Evolutionary conservation across 169 alveolate species (phyloP).

Genomic region (Plasmodium malariae): DNA sequence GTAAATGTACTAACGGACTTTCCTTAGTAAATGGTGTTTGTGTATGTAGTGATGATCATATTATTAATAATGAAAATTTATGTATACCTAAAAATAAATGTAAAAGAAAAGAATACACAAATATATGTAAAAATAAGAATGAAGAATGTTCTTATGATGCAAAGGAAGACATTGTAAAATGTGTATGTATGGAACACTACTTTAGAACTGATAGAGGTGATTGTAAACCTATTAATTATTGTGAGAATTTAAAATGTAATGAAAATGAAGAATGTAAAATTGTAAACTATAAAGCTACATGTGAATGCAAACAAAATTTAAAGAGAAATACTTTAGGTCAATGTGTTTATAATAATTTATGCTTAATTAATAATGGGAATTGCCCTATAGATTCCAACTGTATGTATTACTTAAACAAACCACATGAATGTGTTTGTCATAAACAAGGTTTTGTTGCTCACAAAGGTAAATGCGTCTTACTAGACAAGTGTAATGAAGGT

Average conservation of each 20-base stretch:
- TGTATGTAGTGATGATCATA: background rate
- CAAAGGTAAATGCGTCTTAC: constrained; percentile 32
- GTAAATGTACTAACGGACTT: constrained; percentile 26
- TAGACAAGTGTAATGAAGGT: constrained; percentile 30
- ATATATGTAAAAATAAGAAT: constrained; percentile 18
- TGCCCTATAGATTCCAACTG: constrained; percentile 49
- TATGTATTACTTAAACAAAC: constrained; percentile 29
- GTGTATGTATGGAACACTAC: constrained; percentile 31
- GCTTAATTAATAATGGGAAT: constrained; percentile 34
- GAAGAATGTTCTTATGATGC: constrained; percentile 41
- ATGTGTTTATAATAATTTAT: constrained; percentile 29
- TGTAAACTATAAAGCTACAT: background rate
- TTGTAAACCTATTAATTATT: constrained; percentile 14
- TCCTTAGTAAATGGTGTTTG: constrained; percentile 18
- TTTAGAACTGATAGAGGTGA: constrained; percentile 4
- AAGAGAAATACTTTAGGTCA: constrained; percentile 12
- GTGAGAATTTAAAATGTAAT: constrained; percentile 7
- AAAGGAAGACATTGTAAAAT: constrained; percentile 10
- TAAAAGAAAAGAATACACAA: constrained; percentile 32
- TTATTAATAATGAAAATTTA: background rate
- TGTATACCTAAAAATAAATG: constrained; percentile 54
- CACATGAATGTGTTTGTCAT: constrained; percentile 57
- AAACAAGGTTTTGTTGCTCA: constrained; percentile 24
- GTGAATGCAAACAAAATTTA: constrained; percentile 55
- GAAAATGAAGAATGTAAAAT: constrained; percentile 42